These are phyloP conservation scores for Wickerhamomyces canadensis DNA, from an alignment of 805 yeast species.

Conservation along the genomic window DNA sequence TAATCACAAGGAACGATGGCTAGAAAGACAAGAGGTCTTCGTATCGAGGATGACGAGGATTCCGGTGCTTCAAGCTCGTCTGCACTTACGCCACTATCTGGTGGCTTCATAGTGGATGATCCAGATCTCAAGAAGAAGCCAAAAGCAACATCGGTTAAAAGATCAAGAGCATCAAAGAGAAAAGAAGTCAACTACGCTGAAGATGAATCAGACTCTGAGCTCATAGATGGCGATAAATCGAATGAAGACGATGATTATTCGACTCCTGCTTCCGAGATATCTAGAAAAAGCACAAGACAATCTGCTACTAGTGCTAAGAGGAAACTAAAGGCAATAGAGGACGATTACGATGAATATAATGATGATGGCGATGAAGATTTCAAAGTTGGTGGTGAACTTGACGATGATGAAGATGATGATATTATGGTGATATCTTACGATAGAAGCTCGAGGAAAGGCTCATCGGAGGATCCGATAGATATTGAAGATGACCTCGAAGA, in stretches of 20 bases:
- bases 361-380: conserved; percentile 24
- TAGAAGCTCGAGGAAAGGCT: conserved; percentile 6
- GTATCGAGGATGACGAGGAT: not conserved
- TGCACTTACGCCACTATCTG: conserved; percentile 8
- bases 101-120: conserved; percentile 24
- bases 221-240: not conserved
- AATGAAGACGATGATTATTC: conserved; percentile 5
- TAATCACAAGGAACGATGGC: no score
- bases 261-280: conserved; percentile 1
- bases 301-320: conserved; percentile 24
- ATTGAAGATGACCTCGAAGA: conserved; percentile 14
- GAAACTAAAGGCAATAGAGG: conserved; percentile 21
- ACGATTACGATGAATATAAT: conserved; percentile 30
- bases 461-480: conserved; percentile 15
- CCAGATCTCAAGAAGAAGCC: conserved; percentile 16
- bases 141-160: not conserved
- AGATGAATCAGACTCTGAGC: not conserved
- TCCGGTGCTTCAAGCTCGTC: not conserved
- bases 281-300: conserved; percentile 19
- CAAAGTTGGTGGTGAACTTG: conserved; percentile 16
- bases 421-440: conserved; percentile 9
- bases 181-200: conserved; percentile 4
- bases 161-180: not conserved
- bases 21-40: no score
- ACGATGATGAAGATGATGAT: conserved; percentile 25